Evolutionary conservation across 2,329 filamentous ascomycete species (phyloP), one percentile per base, ranked within the genome.

Genomic region (Ascochyta clinopodiicola): DNA sequence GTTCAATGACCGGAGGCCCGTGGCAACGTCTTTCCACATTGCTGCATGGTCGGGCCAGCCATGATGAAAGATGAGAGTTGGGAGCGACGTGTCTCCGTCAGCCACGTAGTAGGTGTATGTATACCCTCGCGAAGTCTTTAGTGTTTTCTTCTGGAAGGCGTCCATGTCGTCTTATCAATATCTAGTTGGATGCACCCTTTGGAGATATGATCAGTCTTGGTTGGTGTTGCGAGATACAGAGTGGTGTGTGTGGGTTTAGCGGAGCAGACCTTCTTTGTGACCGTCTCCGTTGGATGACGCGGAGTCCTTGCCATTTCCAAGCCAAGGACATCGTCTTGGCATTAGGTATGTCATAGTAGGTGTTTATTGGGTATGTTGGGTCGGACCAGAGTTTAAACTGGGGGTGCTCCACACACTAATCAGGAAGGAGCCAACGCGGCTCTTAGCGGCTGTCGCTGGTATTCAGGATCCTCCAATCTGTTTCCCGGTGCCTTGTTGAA

Each of bases 1-100:
- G 45, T 75, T 72, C 4, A 74, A 68, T 6, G 74, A 59, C n/a
- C 76, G 70, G 8, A 82, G 70, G 22, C 75, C 59, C 31, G 72
- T 72, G 17, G 79, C 68, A 17, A 81, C 64, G 27, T 75, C 71
- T 10, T 72, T 63, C 80, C 80, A 84, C 24, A 82, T 68, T 2
- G 70, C 68, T 0, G 80, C 78, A 35, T 73, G 68, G 58, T 82
- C 80, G 5, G 82, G 82, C 62, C 78, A 84, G 53, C 82, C 82
- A 67, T 84, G 82, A 17, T 78, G 83, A 50, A 73, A 62, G 48
- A 72, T 43, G 13, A 73, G 60, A 7, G 67, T 60, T 7, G 69
- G 68, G 0, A 63, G 57, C 6, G 66, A 62, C 5, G 56, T 56
- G 45, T 64, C 55, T 34, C 64, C 66, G 7, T 60, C 43, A 6